phyloP scores from a whole-genome alignment of 345 rosid genomes.

The Acer negundo region DNA sequence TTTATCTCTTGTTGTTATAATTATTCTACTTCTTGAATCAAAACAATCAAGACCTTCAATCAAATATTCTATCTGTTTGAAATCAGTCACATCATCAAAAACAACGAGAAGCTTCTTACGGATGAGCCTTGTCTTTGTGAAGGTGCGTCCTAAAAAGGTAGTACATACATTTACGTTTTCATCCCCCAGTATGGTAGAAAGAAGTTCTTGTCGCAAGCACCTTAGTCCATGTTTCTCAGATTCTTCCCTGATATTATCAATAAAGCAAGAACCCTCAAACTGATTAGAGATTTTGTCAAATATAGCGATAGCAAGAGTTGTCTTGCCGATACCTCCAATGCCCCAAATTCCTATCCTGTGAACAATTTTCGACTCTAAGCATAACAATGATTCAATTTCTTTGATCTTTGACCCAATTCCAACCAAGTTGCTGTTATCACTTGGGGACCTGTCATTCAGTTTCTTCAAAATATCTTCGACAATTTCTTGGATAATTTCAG shows the following conservation, averaged over 20 bases:
- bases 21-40: not conserved
- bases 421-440: no score
- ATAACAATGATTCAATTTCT: no score
- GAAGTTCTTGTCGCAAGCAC: not conserved
- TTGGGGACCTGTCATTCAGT: no score
- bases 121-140: slow-evolving; percentile 20
- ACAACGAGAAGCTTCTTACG: slow-evolving; percentile 21
- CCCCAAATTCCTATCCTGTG: no score
- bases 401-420: no score
- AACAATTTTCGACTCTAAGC: not conserved
- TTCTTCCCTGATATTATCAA: slow-evolving; percentile 1
- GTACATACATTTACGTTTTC: slow-evolving; percentile 8
- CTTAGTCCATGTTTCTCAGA: slow-evolving; percentile 8
- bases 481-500: no score
- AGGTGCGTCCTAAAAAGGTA: not conserved
- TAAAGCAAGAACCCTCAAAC: not conserved
- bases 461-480: no score
- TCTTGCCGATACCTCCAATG: no score
- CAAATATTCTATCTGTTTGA: slow-evolving; percentile 22
- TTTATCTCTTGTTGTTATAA: slow-evolving; percentile 13
- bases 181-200: slow-evolving; percentile 14
- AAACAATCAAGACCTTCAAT: not conserved
- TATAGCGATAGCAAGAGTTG: no score
- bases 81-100: slow-evolving; percentile 32
- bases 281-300: no score